Evolutionary conservation across 1,284 basidiomycete species (phyloP).

Genomic region (Apiotrichum sp.): DNA sequence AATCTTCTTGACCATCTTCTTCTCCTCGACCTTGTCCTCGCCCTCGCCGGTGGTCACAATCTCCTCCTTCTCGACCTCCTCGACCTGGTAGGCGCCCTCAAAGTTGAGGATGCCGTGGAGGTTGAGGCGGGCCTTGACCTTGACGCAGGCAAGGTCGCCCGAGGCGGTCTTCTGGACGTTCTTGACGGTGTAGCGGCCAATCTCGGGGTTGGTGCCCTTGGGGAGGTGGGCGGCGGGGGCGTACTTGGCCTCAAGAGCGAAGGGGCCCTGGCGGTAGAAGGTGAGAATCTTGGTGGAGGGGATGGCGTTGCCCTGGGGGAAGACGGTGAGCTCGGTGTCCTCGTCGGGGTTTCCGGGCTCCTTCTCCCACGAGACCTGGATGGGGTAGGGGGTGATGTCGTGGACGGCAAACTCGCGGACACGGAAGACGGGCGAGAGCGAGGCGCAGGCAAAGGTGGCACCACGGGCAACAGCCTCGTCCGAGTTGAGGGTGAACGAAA

Average conservation of each 20-base stretch:
- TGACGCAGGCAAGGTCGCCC: slow-evolving; percentile 70
- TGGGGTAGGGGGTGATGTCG: slow-evolving; percentile 75
- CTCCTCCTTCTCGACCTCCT: slow-evolving; percentile 69
- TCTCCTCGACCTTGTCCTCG: slow-evolving; percentile 64
- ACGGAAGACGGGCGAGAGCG: slow-evolving; percentile 90
- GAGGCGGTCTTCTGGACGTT: slow-evolving; percentile 59
- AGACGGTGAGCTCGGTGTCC: slow-evolving; percentile 80
- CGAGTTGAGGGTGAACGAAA: slow-evolving; percentile 86
- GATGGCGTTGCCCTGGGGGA: slow-evolving; percentile 70
- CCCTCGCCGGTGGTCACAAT: slow-evolving; percentile 50
- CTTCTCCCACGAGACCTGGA: slow-evolving; percentile 79
- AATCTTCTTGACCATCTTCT: slow-evolving; percentile 56
- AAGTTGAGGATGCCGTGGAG: slow-evolving; percentile 78
- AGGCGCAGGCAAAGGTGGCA: slow-evolving; percentile 88
- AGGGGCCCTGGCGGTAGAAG: slow-evolving; percentile 81
- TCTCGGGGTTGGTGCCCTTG: slow-evolving; percentile 71
- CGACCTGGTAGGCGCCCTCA: slow-evolving; percentile 69
- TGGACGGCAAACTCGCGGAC: slow-evolving; percentile 83
- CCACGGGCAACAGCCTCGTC: slow-evolving; percentile 91
- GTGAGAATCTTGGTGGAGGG: slow-evolving; percentile 90
- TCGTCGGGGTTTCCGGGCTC: slow-evolving; percentile 70
- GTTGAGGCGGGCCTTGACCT: slow-evolving; percentile 82
- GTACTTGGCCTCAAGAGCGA: slow-evolving; percentile 79
- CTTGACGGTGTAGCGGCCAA: slow-evolving; percentile 74
- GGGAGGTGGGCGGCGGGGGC: slow-evolving; percentile 64